Evolutionary conservation across 345 rosid species (phyloP).

Genomic region (Eucalyptus regnans): DNA sequence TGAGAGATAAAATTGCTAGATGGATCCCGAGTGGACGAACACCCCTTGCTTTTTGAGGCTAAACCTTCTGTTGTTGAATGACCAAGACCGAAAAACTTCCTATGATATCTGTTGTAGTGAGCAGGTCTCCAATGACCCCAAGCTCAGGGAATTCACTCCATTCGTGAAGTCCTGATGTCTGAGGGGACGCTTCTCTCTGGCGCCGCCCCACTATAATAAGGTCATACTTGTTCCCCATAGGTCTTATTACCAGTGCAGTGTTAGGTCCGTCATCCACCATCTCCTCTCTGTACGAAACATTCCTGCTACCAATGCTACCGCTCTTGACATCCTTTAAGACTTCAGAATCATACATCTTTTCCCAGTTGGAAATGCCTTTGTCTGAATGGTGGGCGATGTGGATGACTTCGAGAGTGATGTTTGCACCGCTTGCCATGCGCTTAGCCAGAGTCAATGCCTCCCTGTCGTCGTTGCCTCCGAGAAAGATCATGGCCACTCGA

Average conservation of each 20-base stretch:
- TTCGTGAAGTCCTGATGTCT: neutral
- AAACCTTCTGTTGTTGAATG: slow-evolving; percentile 9
- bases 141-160: slow-evolving; percentile 16
- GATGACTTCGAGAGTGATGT: neutral
- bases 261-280: neutral
- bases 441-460: slow-evolving; percentile 17
- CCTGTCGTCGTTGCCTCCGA: slow-evolving; percentile 25
- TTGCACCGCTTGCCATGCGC: slow-evolving; percentile 5
- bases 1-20: neutral
- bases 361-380: neutral
- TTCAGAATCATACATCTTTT: neutral
- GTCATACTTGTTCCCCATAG: neutral
- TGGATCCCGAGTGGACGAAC: neutral
- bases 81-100: slow-evolving; percentile 8
- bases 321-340: neutral
- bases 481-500: slow-evolving; percentile 5
- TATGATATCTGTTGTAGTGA: slow-evolving; percentile 5
- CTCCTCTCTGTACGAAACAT: neutral
- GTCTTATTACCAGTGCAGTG: neutral
- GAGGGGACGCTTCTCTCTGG: neutral
- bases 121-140: slow-evolving; percentile 9
- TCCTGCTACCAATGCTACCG: neutral
- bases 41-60: neutral
- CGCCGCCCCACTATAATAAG: slow-evolving; percentile 8
- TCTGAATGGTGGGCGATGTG: neutral